Conservation (phyloP, 2,329 filamentous ascomycete species). For the Huntiella decipiens region DNA sequence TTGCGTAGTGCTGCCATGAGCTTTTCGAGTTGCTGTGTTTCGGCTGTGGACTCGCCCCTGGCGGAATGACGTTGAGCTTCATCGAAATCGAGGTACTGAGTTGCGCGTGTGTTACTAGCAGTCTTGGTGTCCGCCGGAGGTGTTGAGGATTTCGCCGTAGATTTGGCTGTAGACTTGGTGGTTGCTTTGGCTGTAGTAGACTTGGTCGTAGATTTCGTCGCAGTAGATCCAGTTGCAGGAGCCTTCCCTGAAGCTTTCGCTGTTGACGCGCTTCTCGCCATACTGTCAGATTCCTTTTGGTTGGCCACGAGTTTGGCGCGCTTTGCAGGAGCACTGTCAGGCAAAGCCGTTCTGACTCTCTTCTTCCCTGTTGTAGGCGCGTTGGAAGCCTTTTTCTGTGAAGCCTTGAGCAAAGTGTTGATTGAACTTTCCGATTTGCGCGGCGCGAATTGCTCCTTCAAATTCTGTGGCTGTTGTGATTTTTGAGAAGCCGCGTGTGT, state of each 20-base stretch:
- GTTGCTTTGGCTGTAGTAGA: not conserved
- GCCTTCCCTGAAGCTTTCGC: constrained; percentile 57
- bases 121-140: not conserved
- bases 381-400: not conserved
- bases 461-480: not conserved
- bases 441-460: not conserved
- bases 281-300: not conserved
- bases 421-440: constrained; percentile 6
- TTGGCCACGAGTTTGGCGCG: constrained; percentile 4
- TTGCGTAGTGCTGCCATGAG: constrained; percentile 59
- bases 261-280: constrained; percentile 22
- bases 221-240: constrained; percentile 16
- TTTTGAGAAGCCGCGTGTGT: not conserved
- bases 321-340: constrained; percentile 5
- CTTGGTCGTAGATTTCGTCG: not conserved
- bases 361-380: constrained; percentile 3
- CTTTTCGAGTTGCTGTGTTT: constrained; percentile 44
- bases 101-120: constrained; percentile 43
- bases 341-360: constrained; percentile 5
- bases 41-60: constrained; percentile 28
- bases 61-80: constrained; percentile 18
- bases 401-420: constrained; percentile 3
- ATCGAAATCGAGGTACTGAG: constrained; percentile 60
- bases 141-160: not conserved
- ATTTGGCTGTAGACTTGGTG: not conserved